Base-by-base conservation (phyloP, 2,329 filamentous ascomycete species). In the Aspergillus puulaauensis region DNA sequence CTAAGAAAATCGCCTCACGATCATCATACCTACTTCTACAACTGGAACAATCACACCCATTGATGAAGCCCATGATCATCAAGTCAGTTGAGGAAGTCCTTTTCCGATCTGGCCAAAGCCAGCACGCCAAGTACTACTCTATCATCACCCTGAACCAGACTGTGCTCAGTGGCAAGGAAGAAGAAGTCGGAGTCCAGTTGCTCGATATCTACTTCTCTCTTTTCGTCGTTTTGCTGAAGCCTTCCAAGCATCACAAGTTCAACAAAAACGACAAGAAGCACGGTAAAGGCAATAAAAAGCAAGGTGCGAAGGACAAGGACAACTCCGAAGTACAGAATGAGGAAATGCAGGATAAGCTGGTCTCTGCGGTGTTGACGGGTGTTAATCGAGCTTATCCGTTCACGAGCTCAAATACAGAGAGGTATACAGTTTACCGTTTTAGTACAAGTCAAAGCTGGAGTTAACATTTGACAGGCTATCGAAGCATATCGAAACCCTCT, bases 91-190 rank as follows among this genome's bases (percentile, higher is more conserved):
- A 99, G 74, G 93, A 98, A 66, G 84, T 96, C 47, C 79, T 99
- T 21, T 89, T 97, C 71, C 86, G 91, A 52, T 90, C 93, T 0
- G 90, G 91, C 11, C 95, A 98, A 74, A 93, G 86, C 68, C 82
- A 89, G 37, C 90, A 96, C 66, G 91, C 93, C 41, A 96, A 91
- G 71, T 99, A 99, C 77, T 97, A 96, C 74, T 93, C 91, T 35
- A 88, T 96, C 73, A 97, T 97, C 72, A 98, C 95, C 0, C 82
- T 99, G 50, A 99, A 99, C 73, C 96, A 99, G 77, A 98, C 93
- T 0, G 93, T 98, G 50, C 77, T 99, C 50, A 96, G 90, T 73
- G 84, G 79, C 54, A 95, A 89, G 67, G 93, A 98, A 69, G 88
- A 92, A 40, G 82, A 86, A 17, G 83, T 96, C 17, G 93, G 93